phyloP scores from a whole-genome alignment of 1,139 yeast genomes.

The Sugiyamaella novakii region DNA sequence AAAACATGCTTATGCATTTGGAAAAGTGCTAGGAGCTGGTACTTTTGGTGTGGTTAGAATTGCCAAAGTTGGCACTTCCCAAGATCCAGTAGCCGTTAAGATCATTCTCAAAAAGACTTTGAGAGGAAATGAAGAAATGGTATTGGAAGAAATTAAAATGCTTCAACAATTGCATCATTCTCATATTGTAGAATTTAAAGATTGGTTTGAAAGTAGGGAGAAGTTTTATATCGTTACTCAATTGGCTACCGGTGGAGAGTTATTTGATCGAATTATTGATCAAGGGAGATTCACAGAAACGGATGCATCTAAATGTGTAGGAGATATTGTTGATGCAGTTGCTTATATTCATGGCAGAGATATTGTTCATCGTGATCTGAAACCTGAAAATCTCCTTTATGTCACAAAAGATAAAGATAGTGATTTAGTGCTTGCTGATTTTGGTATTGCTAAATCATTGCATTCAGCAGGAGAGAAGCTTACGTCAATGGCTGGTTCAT shows the following conservation, averaged over 20 bases:
- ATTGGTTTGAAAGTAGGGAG: constrained; percentile 84
- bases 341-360: constrained; percentile 69
- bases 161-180: constrained; percentile 70
- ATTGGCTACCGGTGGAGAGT: constrained; percentile 88
- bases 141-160: constrained; percentile 73
- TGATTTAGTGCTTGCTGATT: constrained; percentile 81
- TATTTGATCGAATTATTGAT: constrained; percentile 78
- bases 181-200: constrained; percentile 78
- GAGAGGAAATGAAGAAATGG: constrained; percentile 70
- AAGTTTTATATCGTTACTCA: constrained; percentile 50
- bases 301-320: constrained; percentile 73
- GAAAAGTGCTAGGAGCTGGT: constrained; percentile 86
- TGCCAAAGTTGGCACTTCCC: constrained; percentile 60
- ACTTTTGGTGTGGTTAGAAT: constrained; percentile 86
- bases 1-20: constrained; percentile 68
- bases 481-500: constrained; percentile 81
- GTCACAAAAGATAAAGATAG: constrained; percentile 58
- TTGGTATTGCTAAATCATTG: constrained; percentile 84
- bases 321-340: constrained; percentile 73
- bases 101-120: constrained; percentile 80
- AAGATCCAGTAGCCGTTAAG: constrained; percentile 82
- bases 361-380: constrained; percentile 87
- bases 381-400: constrained; percentile 85
- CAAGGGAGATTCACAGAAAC: constrained; percentile 80
- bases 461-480: constrained; percentile 62